phyloP scores from a whole-genome alignment of 345 rosid species.

The Linum lewisii region DNA sequence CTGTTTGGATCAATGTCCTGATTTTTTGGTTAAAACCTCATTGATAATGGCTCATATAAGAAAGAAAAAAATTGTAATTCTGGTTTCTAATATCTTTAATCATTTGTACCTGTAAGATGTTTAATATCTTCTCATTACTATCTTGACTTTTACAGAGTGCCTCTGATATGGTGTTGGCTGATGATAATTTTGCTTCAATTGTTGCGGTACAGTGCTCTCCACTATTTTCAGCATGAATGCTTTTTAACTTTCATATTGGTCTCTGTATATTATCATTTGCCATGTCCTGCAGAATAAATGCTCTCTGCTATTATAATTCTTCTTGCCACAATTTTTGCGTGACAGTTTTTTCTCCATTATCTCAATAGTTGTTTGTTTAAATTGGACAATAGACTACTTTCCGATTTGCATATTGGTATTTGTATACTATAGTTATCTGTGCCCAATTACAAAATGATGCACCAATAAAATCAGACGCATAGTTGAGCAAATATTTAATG shows the following conservation, averaged over 20 bases:
- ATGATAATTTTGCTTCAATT: conserved; percentile 94
- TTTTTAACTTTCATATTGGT: conserved; percentile 6
- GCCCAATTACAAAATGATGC: not conserved
- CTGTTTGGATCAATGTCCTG: too few species aligned
- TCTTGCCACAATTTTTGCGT: too few species aligned
- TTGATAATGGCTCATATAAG: too few species aligned
- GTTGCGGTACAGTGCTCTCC: conserved; percentile 60
- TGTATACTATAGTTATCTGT: not conserved
- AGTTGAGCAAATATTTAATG: too few species aligned
- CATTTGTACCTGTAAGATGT: too few species aligned
- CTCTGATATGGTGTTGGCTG: conserved; percentile 99
- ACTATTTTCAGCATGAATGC: conserved; percentile 5
- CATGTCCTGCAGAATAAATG: not conserved
- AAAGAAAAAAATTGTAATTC: too few species aligned
- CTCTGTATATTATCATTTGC: not conserved
- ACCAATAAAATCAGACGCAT: not conserved
- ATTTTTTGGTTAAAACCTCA: too few species aligned
- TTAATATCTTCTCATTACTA: not conserved
- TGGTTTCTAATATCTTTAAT: too few species aligned
- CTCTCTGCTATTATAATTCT: too few species aligned
- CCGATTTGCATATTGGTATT: conserved; percentile 3
- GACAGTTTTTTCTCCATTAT: not conserved
- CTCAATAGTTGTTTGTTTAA: not conserved
- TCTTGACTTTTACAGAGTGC: conserved; percentile 64
- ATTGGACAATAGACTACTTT: not conserved